A percentile compares a stretch with the other conserved stretches of the same genome.
Conservation (phyloP, 2,329 filamentous ascomycete species). For the Pseudogymnoascus sp. region DNA sequence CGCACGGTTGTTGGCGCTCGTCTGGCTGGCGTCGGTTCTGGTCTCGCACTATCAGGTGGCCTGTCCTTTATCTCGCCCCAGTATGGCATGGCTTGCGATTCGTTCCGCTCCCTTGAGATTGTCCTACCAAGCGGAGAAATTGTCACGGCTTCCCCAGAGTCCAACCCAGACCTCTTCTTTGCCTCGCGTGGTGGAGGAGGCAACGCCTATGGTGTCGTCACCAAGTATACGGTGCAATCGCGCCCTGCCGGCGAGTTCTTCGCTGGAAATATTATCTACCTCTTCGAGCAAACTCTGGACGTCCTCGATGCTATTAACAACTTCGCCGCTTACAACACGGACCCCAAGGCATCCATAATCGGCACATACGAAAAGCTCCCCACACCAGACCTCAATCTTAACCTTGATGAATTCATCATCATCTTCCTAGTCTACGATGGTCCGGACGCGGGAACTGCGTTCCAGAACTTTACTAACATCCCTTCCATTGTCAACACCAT, state of each 20-base stretch:
- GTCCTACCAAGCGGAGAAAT: constrained; percentile 29
- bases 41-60: constrained; percentile 23
- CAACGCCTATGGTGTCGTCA: constrained; percentile 20
- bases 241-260: constrained; percentile 23
- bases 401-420: constrained; percentile 28
- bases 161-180: constrained; percentile 30
- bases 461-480: constrained; percentile 29
- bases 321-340: constrained; percentile 29
- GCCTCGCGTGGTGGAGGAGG: constrained; percentile 28
- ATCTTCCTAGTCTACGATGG: constrained; percentile 33
- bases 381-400: constrained; percentile 25
- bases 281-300: constrained; percentile 21
- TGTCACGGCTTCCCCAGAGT: constrained; percentile 17
- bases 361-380: constrained; percentile 29
- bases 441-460: constrained; percentile 26
- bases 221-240: constrained; percentile 23
- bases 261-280: constrained; percentile 26
- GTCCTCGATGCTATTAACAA: constrained; percentile 26
- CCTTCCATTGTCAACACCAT: constrained; percentile 26
- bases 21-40: neutral
- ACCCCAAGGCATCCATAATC: constrained; percentile 30
- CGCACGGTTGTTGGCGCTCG: neutral
- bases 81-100: constrained; percentile 43
- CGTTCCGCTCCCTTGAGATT: constrained; percentile 34
- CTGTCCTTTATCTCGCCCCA: constrained; percentile 34